phyloP scores from a whole-genome alignment of 106 monocot genomes.

The Alisma plantagoaquatica region DNA sequence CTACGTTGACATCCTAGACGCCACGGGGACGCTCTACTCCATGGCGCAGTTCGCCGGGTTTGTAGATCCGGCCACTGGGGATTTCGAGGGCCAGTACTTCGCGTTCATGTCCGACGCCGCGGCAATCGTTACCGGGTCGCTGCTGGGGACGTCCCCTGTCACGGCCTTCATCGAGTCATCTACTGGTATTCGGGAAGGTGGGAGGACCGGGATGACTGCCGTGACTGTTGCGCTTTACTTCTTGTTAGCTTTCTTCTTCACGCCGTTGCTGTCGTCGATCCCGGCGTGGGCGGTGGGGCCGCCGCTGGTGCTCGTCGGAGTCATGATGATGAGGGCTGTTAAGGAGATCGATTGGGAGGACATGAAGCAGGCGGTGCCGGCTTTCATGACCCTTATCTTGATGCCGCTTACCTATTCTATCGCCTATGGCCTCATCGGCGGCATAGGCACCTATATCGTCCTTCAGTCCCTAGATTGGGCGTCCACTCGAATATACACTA shows the following conservation, averaged over 20 bases:
- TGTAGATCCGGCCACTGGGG: slow-evolving; percentile 36
- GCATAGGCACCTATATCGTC: slow-evolving; percentile 42
- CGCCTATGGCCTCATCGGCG: slow-evolving; percentile 63
- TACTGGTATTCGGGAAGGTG: slow-evolving; percentile 63
- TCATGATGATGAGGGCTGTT: slow-evolving; percentile 61
- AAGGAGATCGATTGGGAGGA: slow-evolving; percentile 54
- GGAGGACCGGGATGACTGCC: slow-evolving; percentile 53
- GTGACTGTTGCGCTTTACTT: slow-evolving; percentile 46
- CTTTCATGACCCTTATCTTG: slow-evolving; percentile 51
- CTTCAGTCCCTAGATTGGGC: slow-evolving; percentile 33
- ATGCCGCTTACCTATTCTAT: slow-evolving; percentile 72
- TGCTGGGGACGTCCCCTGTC: slow-evolving; percentile 61
- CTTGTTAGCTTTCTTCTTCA: slow-evolving; percentile 51
- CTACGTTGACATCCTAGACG: slow-evolving; percentile 65
- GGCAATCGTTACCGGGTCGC: slow-evolving; percentile 40
- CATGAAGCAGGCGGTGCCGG: slow-evolving; percentile 49
- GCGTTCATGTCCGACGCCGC: slow-evolving; percentile 76
- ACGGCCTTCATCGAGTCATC: slow-evolving; percentile 69
- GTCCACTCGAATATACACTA: too few species aligned
- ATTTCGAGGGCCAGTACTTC: slow-evolving; percentile 74
- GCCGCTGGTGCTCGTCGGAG: slow-evolving; percentile 51
- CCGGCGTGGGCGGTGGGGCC: slow-evolving; percentile 69
- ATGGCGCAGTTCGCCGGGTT: slow-evolving; percentile 66
- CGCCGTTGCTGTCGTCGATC: slow-evolving; percentile 56
- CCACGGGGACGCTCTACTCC: slow-evolving; percentile 62